Percentiles rank a stretch among this genome's conserved stretches.
Conservation (phyloP, 2,329 filamentous ascomycete genomes). For the Ascochyta rabiei region DNA sequence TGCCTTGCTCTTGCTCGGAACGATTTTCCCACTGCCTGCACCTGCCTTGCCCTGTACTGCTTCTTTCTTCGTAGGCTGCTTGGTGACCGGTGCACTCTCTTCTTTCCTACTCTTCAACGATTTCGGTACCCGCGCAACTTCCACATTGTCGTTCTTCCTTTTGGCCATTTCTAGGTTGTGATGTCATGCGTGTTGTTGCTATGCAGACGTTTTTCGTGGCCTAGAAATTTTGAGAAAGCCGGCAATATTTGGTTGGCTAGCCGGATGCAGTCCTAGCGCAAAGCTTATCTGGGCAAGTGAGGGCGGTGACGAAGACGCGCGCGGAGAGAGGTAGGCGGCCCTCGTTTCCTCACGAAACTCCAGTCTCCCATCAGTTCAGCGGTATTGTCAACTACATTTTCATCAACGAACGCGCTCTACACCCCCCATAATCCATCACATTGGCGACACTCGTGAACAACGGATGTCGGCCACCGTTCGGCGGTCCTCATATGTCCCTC, state of each 20-base stretch:
- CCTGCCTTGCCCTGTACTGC: conserved; percentile 19
- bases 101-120: conserved; percentile 38
- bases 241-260: conserved; percentile 30
- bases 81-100: conserved; percentile 24
- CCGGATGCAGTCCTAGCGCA: conserved; percentile 25
- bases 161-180: conserved; percentile 39
- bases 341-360: conserved; percentile 34
- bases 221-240: conserved; percentile 20
- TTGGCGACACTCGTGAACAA: conserved; percentile 52
- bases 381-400: conserved; percentile 37
- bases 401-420: conserved; percentile 43
- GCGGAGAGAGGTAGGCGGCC: conserved; percentile 14
- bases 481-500: conserved; percentile 56
- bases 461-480: conserved; percentile 54
- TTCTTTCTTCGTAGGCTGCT: conserved; percentile 23
- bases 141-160: conserved; percentile 42
- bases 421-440: conserved; percentile 45
- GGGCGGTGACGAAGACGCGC: conserved; percentile 22
- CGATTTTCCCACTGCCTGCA: conserved; percentile 15
- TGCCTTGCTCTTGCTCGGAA: conserved; percentile 23
- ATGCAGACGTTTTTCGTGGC: conserved; percentile 11
- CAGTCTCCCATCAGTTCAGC: conserved; percentile 36
- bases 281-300: conserved; percentile 31
- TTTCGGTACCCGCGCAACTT: conserved; percentile 25
- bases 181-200: conserved; percentile 18